Evolutionary conservation across 2,329 filamentous ascomycete species (phyloP).

Genomic region (Cercospora zeina): DNA sequence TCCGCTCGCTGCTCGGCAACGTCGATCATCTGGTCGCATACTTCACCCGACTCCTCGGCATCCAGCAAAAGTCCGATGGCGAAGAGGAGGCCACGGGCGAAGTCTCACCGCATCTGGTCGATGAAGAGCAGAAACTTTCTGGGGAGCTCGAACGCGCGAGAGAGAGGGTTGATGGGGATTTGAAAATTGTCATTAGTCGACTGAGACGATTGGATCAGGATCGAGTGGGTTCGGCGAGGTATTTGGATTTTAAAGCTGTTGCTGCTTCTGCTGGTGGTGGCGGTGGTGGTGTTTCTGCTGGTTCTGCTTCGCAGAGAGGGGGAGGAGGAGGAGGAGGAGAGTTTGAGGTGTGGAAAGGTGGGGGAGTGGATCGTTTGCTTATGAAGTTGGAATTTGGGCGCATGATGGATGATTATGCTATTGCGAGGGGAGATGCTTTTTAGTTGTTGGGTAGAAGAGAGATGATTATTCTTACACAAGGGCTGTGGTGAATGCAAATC

Average conservation of each 20-base stretch:
- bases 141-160: slow-evolving; percentile 65
- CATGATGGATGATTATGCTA: slow-evolving; percentile 21
- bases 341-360: slow-evolving; percentile 67
- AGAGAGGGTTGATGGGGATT: slow-evolving; percentile 63
- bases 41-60: slow-evolving; percentile 69
- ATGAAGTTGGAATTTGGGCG: slow-evolving; percentile 81
- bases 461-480: no score
- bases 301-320: slow-evolving; percentile 29
- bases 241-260: slow-evolving; percentile 27
- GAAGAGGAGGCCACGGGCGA: slow-evolving; percentile 80
- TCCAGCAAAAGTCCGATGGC: slow-evolving; percentile 77
- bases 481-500: no score
- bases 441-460: not conserved
- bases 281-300: no score
- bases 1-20: slow-evolving; percentile 68
- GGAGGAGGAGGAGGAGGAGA: slow-evolving; percentile 41
- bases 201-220: slow-evolving; percentile 62
- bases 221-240: slow-evolving; percentile 41
- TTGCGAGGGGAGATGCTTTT: slow-evolving; percentile 5
- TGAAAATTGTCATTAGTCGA: slow-evolving; percentile 61
- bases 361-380: slow-evolving; percentile 77
- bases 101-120: slow-evolving; percentile 55
- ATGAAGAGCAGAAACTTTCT: slow-evolving; percentile 70
- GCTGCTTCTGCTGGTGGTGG: no score
- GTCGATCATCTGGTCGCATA: slow-evolving; percentile 81